Evolutionary conservation across 495 filamentous ascomycete genomes (phyloP).

Genomic region (Aspergillus ostianus): DNA sequence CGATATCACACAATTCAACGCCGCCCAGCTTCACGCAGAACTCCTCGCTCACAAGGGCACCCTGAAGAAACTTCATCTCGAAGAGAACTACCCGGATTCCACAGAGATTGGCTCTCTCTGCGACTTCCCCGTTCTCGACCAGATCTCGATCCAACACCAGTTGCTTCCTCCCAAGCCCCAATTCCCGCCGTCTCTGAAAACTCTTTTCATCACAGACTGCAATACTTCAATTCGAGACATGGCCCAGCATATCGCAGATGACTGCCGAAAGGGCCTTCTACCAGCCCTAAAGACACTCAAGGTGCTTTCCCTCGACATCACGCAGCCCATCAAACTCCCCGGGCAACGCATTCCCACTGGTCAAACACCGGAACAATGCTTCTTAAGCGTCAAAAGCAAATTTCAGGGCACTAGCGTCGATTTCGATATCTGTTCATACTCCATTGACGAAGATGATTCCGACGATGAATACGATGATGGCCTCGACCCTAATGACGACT

Average conservation of each 20-base stretch:
- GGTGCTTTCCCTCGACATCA: constrained; percentile 22
- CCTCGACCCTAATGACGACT: neutral
- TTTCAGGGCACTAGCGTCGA: constrained; percentile 26
- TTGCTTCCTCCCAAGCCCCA: constrained; percentile 22
- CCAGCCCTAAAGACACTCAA: constrained; percentile 17
- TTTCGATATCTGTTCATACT: constrained; percentile 20
- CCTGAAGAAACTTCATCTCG: too few species aligned
- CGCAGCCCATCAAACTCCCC: constrained; percentile 19
- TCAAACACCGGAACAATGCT: constrained; percentile 24
- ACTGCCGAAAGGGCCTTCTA: constrained; percentile 19
- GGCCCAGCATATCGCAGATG: constrained; percentile 22
- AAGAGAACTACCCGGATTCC: too few species aligned
- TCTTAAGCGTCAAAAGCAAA: constrained; percentile 14
- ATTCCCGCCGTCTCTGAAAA: constrained; percentile 20
- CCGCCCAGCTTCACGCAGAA: too few species aligned
- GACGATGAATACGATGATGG: constrained; percentile 7
- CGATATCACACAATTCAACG: too few species aligned
- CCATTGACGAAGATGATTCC: constrained; percentile 12
- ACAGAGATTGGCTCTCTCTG: too few species aligned
- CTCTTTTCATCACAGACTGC: constrained; percentile 24
- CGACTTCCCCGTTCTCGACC: too few species aligned
- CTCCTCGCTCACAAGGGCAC: too few species aligned
- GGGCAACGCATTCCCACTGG: constrained; percentile 22
- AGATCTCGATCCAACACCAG: too few species aligned
- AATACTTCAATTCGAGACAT: constrained; percentile 23